These are phyloP conservation scores for Leccinellum rugosiceps DNA, from an alignment of 768 basidiomycete genomes.

Conservation along the genomic window DNA sequence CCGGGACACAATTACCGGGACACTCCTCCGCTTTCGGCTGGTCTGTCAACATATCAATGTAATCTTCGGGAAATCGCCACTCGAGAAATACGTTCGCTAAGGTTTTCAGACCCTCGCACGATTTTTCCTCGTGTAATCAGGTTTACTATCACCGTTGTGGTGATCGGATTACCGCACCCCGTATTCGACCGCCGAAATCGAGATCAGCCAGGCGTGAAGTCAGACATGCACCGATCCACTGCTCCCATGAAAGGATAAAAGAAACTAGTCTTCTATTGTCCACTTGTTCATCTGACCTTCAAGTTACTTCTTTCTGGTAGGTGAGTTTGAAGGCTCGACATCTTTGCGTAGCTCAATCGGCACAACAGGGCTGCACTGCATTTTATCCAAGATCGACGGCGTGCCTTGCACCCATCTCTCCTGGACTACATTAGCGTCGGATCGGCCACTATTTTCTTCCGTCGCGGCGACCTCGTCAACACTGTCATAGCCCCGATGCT, in stretches of 20 bases:
- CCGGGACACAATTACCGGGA: slow-evolving; percentile 5
- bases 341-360: background rate
- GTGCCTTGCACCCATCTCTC: background rate
- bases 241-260: background rate
- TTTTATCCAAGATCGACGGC: slow-evolving; percentile 6
- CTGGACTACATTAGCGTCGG: background rate
- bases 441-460: slow-evolving; percentile 4
- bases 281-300: background rate
- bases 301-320: background rate
- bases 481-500: slow-evolving; percentile 2
- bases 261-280: background rate
- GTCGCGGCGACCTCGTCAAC: background rate
- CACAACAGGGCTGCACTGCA: background rate
- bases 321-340: background rate
- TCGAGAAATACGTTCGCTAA: background rate
- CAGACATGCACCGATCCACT: background rate
- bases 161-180: background rate
- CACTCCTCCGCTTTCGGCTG: slow-evolving; percentile 1
- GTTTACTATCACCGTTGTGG: background rate
- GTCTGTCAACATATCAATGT: background rate
- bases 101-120: slow-evolving; percentile 5
- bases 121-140: slow-evolving; percentile 10
- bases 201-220: background rate
- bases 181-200: slow-evolving; percentile 1
- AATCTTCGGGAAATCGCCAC: background rate